Conservation (phyloP, 148 eudicot species). For the Vaccinium macrocarpon region DNA sequence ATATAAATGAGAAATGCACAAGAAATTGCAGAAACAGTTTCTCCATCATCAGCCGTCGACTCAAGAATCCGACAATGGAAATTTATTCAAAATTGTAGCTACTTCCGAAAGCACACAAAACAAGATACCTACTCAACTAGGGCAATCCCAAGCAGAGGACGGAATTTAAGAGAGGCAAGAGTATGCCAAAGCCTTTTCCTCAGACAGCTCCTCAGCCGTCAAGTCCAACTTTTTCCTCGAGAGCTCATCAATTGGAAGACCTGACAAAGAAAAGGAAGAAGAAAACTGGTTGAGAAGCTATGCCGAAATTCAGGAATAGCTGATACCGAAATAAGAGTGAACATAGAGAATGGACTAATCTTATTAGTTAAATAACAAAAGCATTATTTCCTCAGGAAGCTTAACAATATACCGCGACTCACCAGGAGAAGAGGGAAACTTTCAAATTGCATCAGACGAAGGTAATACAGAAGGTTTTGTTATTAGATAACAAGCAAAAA, state of each 20-base stretch:
- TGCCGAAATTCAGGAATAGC: background rate
- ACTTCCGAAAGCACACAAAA: conserved; percentile 22
- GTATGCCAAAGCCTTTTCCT: conserved; percentile 90
- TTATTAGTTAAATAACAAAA: background rate
- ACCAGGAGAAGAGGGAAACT: background rate
- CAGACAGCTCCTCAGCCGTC: conserved; percentile 81
- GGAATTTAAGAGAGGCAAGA: conserved; percentile 64
- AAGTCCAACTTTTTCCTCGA: conserved; percentile 94
- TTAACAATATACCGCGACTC: background rate
- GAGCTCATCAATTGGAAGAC: conserved; percentile 75
- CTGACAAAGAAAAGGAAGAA: conserved; percentile 28
- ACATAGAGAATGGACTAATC: background rate
- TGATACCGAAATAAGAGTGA: background rate
- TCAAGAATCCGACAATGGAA: conserved; percentile 28
- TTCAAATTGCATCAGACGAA: background rate
- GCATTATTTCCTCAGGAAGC: background rate
- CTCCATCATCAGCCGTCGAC: conserved; percentile 24
- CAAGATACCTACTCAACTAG: background rate
- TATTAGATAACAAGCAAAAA: background rate
- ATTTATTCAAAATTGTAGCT: conserved; percentile 58
- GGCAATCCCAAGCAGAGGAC: background rate
- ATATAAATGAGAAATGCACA: background rate
- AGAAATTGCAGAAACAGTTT: conserved; percentile 23
- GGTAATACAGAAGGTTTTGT: background rate
- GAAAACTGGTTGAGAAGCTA: conserved; percentile 12